Percentiles rank a stretch among this genome's conserved stretches.
Conservation (phyloP, 1,139 yeast genomes). For the Blastobotrys ciferrii region DNA sequence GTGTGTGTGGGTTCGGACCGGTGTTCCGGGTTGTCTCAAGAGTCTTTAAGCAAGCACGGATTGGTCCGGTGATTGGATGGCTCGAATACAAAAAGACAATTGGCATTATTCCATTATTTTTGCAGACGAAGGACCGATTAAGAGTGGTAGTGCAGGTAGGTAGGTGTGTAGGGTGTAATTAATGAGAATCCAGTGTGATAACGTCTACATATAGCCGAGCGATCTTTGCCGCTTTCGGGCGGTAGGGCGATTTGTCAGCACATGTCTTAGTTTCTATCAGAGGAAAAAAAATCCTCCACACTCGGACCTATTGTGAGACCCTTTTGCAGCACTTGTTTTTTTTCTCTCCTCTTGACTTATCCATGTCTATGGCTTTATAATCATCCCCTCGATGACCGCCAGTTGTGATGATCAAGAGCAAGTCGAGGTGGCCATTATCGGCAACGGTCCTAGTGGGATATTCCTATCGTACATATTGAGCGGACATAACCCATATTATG, state of each 20-base stretch:
- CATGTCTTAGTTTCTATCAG: no score
- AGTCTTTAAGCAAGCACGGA: no score
- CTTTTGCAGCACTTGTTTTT: background rate
- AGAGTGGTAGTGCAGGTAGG: no score
- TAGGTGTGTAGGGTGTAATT: no score
- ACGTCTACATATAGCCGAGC: constrained; percentile 3
- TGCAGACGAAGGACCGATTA: no score
- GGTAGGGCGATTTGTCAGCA: constrained; percentile 6
- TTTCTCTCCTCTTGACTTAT: background rate
- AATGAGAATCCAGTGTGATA: background rate
- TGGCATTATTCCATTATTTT: no score
- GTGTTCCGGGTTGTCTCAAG: no score
- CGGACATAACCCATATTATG: constrained; percentile 37
- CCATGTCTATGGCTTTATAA: background rate
- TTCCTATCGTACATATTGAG: constrained; percentile 34
- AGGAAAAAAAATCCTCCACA: constrained; percentile 2
- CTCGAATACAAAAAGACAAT: no score
- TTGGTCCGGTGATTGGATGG: no score
- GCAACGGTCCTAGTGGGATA: constrained; percentile 38
- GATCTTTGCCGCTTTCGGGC: background rate
- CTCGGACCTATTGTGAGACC: background rate
- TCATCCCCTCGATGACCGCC: background rate
- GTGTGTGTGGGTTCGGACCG: no score
- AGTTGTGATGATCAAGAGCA: constrained; percentile 1
- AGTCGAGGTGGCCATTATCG: constrained; percentile 23